Percentiles rank a stretch among this genome's conserved stretches.
These are phyloP conservation scores for Haematococcus lacustris DNA, from an alignment of 139 green algal genomes.

Conservation along the genomic window DNA sequence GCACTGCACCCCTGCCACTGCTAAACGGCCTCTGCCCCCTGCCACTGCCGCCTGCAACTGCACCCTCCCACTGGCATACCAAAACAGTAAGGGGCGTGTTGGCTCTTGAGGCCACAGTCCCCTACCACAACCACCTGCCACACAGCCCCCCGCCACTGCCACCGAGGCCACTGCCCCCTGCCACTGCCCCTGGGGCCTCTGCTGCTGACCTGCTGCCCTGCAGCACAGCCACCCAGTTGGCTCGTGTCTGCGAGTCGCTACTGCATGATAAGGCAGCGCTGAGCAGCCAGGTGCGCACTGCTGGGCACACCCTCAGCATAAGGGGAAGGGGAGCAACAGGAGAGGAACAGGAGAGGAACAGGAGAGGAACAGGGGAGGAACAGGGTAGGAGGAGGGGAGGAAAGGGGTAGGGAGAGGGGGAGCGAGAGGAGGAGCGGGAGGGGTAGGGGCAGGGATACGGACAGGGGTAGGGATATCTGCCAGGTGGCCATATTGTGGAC, in stretches of 20 bases:
- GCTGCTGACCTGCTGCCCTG: background rate
- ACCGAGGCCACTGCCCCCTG: no score
- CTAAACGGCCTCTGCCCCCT: no score
- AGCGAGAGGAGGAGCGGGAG: background rate
- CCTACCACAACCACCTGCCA: background rate
- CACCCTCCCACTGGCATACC: background rate
- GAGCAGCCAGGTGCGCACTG: slow-evolving; percentile 14
- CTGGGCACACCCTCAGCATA: background rate
- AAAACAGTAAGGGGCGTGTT: background rate
- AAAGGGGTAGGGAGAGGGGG: background rate
- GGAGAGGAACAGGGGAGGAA: background rate
- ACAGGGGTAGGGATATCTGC: background rate
- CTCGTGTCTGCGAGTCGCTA: slow-evolving; percentile 51
- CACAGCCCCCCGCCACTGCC: background rate
- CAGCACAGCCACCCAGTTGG: slow-evolving; percentile 20
- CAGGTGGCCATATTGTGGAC: background rate
- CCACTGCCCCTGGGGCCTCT: background rate
- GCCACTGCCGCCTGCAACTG: background rate
- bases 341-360: background rate
- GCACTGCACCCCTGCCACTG: no score
- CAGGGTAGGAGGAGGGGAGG: background rate
- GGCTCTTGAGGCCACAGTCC: background rate
- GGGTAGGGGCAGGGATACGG: background rate
- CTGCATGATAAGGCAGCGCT: slow-evolving; percentile 40
- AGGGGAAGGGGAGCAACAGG: background rate